Base-by-base conservation (phyloP, 2,329 filamentous ascomycete genomes). In the Teratosphaeria nubilosa region DNA sequence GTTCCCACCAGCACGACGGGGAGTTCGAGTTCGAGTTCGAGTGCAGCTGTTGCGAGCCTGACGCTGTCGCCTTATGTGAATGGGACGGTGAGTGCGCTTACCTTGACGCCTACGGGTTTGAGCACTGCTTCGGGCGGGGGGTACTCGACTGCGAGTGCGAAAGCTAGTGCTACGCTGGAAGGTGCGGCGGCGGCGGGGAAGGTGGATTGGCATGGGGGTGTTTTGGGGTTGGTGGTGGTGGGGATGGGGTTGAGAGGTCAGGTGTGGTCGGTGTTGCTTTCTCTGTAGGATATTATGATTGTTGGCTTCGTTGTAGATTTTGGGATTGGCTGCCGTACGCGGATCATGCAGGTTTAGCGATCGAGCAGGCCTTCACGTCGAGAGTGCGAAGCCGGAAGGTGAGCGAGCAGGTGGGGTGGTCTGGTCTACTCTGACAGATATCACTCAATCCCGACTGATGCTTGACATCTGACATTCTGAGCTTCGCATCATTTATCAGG, bases 31-130 rank as follows among this genome's bases (percentile, higher is more conserved):
- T 48, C 9, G 27, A 48, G 7, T 7, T 10, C 54, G 9, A 53
- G 10, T 16, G 10, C n/a, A 20, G 34, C 51, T 14, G 31, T 51
- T 5, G 57, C 62, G 9, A 58, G 56, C 34, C 16, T 59, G 25
- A 57, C 56, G 30, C 30, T 56, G 16, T 58, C 52, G 34, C 57
- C 60, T 20, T 55, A 53, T 10, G 50, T 27, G 32, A 62, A 60
- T 31, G 62, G 60, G 7, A 60, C 62, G 16, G 51, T 50, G 22
- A 58, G 53, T 27, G 53, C 57, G 20, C 51, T 34, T 5, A 53
- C 1, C 25, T 1, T 9, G 22, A n/a, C 51, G 11, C 25, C 25
- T 3, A 53, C 51, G 25, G 51, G 5, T 11, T 31, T 20, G 2
- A 13, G 16, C 9, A 55, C 27, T 22, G 22, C 53, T 27, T n/a